phyloP scores from a whole-genome alignment of 176 grass and related monocot species.

The Juncus inflexus region DNA sequence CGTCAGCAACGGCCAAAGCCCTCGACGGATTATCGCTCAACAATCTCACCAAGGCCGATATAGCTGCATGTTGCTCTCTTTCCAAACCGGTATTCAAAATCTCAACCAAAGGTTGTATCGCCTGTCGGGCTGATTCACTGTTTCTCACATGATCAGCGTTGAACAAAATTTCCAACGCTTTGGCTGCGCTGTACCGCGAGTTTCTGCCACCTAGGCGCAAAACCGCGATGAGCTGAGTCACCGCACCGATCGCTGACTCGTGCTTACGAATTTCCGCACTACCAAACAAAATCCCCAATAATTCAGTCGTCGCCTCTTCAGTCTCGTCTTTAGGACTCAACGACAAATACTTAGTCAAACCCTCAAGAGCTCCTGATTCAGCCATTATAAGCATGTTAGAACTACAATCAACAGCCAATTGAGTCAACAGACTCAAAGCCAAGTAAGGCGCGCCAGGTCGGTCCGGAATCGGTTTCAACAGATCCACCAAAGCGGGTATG shows the following conservation, averaged over 20 bases:
- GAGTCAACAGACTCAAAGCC: conserved; percentile 82
- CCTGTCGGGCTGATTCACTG: conserved; percentile 79
- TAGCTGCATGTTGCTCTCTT: conserved; percentile 98
- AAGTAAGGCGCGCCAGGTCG: conserved; percentile 97
- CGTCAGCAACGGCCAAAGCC: conserved; percentile 82
- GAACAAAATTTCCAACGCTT: conserved; percentile 98
- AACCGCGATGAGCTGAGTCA: conserved; percentile 96
- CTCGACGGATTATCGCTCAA: conserved; percentile 90
- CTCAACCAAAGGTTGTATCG: conserved; percentile 97
- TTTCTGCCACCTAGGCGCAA: conserved; percentile 95
- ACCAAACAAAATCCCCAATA: conserved; percentile 84
- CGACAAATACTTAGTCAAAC: conserved; percentile 91
- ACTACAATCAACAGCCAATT: conserved; percentile 75
- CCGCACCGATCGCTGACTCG: conserved; percentile 80
- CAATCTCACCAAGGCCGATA: conserved; percentile 90
- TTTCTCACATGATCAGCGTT: conserved; percentile 92
- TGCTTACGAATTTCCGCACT: conserved; percentile 80
- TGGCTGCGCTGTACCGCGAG: conserved; percentile 94
- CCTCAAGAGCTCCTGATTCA: conserved; percentile 94
- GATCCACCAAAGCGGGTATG: conserved; percentile 94
- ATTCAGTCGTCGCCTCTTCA: conserved; percentile 96
- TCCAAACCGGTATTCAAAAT: conserved; percentile 91
- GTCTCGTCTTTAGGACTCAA: conserved; percentile 89
- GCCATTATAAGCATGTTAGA: conserved; percentile 91
- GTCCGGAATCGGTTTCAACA: conserved; percentile 99